These are phyloP conservation scores for Debaryomyces subglobosus DNA, from an alignment of 1,139 yeast genomes.

Conservation along the genomic window DNA sequence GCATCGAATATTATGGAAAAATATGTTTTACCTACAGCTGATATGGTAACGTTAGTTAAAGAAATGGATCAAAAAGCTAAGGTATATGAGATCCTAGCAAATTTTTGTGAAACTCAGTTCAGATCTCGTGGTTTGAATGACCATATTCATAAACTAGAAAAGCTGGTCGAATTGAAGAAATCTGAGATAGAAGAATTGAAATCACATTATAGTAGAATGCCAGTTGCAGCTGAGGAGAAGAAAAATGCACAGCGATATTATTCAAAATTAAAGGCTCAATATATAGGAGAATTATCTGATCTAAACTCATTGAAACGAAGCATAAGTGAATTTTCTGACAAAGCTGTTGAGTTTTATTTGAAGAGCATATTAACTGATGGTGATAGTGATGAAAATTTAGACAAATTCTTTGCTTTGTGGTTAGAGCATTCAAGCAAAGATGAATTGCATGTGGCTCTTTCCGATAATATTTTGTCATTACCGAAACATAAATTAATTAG, in stretches of 20 bases:
- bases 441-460: conserved; percentile 36
- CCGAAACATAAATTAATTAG: conserved; percentile 68
- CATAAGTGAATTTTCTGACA: conserved; percentile 48
- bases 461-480: conserved; percentile 37
- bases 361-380: conserved; percentile 51
- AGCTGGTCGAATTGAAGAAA: conserved; percentile 39
- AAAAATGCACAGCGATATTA: conserved; percentile 55
- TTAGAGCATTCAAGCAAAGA: conserved; percentile 57
- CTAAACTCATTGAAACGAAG: conserved; percentile 39
- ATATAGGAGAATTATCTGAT: conserved; percentile 52
- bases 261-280: conserved; percentile 49
- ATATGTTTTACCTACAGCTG: conserved; percentile 53
- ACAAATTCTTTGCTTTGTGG: conserved; percentile 87
- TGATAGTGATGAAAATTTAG: conserved; percentile 62
- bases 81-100: conserved; percentile 64
- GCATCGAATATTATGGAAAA: conserved; percentile 58
- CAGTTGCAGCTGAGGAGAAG: conserved; percentile 46
- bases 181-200: conserved; percentile 54
- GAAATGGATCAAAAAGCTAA: conserved; percentile 34
- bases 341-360: conserved; percentile 65
- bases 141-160: conserved; percentile 45
- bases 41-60: conserved; percentile 20
- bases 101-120: conserved; percentile 73
- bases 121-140: conserved; percentile 47
- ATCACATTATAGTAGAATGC: conserved; percentile 40